phyloP scores from a whole-genome alignment of 345 rosid species.

The Trapa bicornis region DNA sequence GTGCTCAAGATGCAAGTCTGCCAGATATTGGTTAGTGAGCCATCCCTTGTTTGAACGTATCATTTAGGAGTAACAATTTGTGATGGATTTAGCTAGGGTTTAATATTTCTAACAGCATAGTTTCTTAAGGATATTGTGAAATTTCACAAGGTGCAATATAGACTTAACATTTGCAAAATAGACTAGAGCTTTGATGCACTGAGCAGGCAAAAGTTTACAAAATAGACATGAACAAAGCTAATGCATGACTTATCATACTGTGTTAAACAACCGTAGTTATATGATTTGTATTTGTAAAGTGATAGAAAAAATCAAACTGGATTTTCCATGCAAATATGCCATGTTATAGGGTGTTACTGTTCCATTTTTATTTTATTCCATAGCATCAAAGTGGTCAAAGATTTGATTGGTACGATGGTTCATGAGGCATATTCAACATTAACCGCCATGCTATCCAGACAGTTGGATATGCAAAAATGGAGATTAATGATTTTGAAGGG shows the following conservation, averaged over 20 bases:
- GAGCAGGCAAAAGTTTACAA: neutral
- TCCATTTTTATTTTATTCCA: neutral
- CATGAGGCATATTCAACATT: neutral
- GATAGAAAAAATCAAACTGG: neutral
- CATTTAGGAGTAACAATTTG: neutral
- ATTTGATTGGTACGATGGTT: neutral
- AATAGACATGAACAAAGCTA: neutral
- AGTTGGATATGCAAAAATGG: neutral
- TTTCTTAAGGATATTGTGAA: neutral
- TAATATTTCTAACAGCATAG: neutral
- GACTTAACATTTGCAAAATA: neutral
- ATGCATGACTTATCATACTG: neutral
- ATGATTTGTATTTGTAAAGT: neutral
- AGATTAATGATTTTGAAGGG: neutral
- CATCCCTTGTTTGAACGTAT: neutral
- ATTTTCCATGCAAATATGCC: neutral
- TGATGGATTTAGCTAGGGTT: neutral
- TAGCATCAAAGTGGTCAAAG: neutral
- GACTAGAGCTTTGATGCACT: neutral
- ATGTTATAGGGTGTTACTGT: neutral
- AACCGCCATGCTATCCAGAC: neutral
- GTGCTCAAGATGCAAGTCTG: constrained; percentile 79
- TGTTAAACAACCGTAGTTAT: neutral
- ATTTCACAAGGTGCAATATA: neutral
- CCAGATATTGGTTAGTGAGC: constrained; percentile 59